A percentile compares a stretch with the other conserved stretches of the same genome.
Conservation (phyloP, 441 rosid species). For the Bocquillonia castaneifolia region DNA sequence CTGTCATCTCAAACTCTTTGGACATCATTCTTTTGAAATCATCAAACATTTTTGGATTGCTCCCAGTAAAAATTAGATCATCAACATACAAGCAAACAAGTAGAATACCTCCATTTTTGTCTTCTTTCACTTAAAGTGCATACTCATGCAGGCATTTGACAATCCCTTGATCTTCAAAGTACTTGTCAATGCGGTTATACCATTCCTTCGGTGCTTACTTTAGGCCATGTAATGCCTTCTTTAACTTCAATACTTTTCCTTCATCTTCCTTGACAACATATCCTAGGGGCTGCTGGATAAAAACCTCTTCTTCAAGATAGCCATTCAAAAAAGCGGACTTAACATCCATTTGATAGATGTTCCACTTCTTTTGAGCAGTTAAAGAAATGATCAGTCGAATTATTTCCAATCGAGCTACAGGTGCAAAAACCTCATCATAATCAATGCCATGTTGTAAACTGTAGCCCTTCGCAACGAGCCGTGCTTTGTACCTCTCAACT, state of each 20-base stretch:
- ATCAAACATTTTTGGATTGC: too few relatives aligned
- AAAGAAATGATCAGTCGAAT: too few relatives aligned
- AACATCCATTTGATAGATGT: too few relatives aligned
- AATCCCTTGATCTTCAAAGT: background rate
- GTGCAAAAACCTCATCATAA: too few relatives aligned
- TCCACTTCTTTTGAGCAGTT: too few relatives aligned
- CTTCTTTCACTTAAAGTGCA: background rate
- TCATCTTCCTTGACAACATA: background rate
- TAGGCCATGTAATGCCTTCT: background rate
- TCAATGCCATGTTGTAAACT: too few relatives aligned
- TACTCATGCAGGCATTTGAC: background rate
- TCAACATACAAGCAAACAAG: too few relatives aligned
- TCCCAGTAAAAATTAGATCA: too few relatives aligned
- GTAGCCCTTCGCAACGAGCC: too few relatives aligned
- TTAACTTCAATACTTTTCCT: background rate
- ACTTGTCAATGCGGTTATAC: background rate
- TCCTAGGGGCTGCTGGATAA: background rate
- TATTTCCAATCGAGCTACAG: too few relatives aligned
- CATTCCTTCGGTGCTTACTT: background rate
- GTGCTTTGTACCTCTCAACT: too few relatives aligned
- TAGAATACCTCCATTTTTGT: background rate
- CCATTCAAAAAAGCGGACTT: too few relatives aligned
- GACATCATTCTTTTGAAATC: background rate
- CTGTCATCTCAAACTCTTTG: conserved; percentile 7
- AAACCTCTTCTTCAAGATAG: background rate